Evolutionary conservation across 2,329 filamentous ascomycete species (phyloP), one percentile per base, ranked within the genome.

Genomic region (Fusarium graminum): DNA sequence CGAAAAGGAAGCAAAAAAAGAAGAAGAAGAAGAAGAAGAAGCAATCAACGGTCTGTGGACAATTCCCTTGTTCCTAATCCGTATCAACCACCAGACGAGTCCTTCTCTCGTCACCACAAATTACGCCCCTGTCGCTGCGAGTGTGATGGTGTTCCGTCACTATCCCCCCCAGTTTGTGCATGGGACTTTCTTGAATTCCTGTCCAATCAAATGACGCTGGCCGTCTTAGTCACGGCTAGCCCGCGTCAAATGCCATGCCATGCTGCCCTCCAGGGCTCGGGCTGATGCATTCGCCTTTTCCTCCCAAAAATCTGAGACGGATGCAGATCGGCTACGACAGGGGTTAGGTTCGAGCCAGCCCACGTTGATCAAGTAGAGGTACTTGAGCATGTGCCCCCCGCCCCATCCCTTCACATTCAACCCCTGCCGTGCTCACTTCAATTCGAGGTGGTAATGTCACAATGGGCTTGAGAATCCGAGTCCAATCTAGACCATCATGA

Each of bases 271-370:
- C 66, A 53, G 57, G 65, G 66, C 67, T 73, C 62, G 70, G 67
- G 58, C 63, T 70, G 69, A 68, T 73, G 71, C 69, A 72, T 70
- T 73, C 60, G 66, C 67, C 63, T 65, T 36, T 59, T 68, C 58
- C 63, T 60, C 62, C 66, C 63, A 70, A 63, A 69, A 75, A 77
- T 77, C 75, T 77, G 74, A 77, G 73, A 77, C 75, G 74, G 73
- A 70, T 74, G 75, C 73, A 77, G 74, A 77, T 77, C 75, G 72
- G 67, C 62, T 70, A 63, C 63, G 69, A 74, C 74, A 75, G 69
- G 72, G 72, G 71, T 59, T 52, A 58, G 46, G 51, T 36, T 63
- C 58, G 44, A 63, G 32, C 36, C 57, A 55, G 57, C 59, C 68
- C 68, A 68, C 59, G 52, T 65, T 50, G 58, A 57, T 64, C 32